Conservation (phyloP, 306 rosid genomes). For the Sindora glabra region DNA sequence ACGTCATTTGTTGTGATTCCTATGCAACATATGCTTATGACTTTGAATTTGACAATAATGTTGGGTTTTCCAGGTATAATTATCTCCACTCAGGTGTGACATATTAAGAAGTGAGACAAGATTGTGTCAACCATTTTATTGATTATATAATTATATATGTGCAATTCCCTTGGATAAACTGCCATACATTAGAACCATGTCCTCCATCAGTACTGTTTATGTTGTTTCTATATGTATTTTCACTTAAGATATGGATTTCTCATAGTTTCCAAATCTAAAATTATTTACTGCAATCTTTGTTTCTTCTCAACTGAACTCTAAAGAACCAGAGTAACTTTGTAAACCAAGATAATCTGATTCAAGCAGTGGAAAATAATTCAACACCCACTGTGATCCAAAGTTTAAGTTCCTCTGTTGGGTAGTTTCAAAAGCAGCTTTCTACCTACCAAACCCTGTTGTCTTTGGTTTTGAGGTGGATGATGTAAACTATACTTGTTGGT, state of each 20-base stretch:
- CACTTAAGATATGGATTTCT: neutral
- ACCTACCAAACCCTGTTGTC: neutral
- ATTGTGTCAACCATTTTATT: slow-evolving; percentile 6
- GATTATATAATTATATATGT: neutral
- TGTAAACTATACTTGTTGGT: slow-evolving; percentile 1
- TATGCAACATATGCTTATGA: slow-evolving; percentile 94
- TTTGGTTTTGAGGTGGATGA: slow-evolving; percentile 5
- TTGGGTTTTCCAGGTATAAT: slow-evolving; percentile 81
- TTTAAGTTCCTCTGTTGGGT: too few species aligned
- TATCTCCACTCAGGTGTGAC: neutral
- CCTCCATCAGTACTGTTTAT: neutral
- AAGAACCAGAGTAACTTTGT: slow-evolving; percentile 3
- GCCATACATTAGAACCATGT: neutral
- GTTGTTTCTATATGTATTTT: neutral
- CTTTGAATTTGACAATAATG: slow-evolving; percentile 75
- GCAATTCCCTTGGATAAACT: slow-evolving; percentile 3
- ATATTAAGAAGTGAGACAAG: slow-evolving; percentile 3
- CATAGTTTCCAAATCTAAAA: neutral
- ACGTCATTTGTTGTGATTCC: slow-evolving; percentile 92
- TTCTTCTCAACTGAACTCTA: neutral
- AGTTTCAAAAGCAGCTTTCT: slow-evolving; percentile 6
- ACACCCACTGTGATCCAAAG: too few species aligned
- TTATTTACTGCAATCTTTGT: neutral
- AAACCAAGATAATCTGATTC: neutral
- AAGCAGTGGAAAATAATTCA: too few species aligned